Evolutionary conservation across 2,329 filamentous ascomycete genomes (phyloP).

Genomic region (Fusarium chuoi): DNA sequence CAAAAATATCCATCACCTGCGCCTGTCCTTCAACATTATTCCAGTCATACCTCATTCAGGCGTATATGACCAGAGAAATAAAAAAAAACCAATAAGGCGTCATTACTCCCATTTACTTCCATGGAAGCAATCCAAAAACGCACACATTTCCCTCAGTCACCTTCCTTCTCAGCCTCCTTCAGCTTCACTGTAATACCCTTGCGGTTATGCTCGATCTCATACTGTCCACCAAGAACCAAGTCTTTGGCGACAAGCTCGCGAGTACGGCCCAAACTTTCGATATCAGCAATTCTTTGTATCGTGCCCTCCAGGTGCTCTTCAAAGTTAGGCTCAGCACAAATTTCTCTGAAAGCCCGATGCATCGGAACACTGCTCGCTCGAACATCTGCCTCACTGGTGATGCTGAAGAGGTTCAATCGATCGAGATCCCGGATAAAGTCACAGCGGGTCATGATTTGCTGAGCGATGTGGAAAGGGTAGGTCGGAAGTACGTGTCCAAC

Average conservation of each 20-base stretch:
- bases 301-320: slow-evolving; percentile 84
- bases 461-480: slow-evolving; percentile 82
- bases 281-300: slow-evolving; percentile 85
- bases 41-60: not conserved
- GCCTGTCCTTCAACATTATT: slow-evolving; percentile 12
- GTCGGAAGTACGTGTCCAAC: slow-evolving; percentile 81
- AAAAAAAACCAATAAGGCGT: not conserved
- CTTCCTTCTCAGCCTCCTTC: slow-evolving; percentile 54
- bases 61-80: not conserved
- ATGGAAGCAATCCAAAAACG: not conserved
- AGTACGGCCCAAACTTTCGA: slow-evolving; percentile 93
- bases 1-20: slow-evolving; percentile 10
- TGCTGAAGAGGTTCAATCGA: slow-evolving; percentile 93
- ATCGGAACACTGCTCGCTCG: slow-evolving; percentile 95
- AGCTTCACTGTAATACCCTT: slow-evolving; percentile 56
- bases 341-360: slow-evolving; percentile 89
- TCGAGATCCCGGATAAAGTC: slow-evolving; percentile 96
- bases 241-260: slow-evolving; percentile 96
- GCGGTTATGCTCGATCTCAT: slow-evolving; percentile 65
- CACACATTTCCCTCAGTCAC: slow-evolving; percentile 22
- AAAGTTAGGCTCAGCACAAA: slow-evolving; percentile 82
- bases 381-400: slow-evolving; percentile 86
- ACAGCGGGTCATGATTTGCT: slow-evolving; percentile 93
- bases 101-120: slow-evolving; percentile 1
- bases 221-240: slow-evolving; percentile 84